These are phyloP conservation scores for Penicillium taxi DNA, from an alignment of 495 filamentous ascomycete species.

Conservation along the genomic window DNA sequence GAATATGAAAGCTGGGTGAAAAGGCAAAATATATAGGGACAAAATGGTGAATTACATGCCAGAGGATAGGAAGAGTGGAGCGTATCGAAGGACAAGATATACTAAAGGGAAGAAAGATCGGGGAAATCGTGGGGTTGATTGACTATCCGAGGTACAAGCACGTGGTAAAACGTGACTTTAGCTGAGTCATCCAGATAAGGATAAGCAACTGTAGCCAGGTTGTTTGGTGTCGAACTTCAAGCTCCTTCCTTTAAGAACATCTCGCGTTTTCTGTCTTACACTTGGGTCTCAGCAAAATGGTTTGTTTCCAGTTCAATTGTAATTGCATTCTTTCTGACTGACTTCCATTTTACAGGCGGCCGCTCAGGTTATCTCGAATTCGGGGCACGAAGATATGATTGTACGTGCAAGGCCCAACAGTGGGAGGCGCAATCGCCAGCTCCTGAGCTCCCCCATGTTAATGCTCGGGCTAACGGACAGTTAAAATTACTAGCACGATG, in stretches of 20 bases:
- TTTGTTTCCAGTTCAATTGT: neutral
- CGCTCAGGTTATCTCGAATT: slow-evolving; percentile 76
- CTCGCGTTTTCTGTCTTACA: slow-evolving; percentile 20
- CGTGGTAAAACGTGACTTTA: slow-evolving; percentile 15
- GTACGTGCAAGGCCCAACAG: slow-evolving; percentile 49
- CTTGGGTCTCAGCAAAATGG: slow-evolving; percentile 16
- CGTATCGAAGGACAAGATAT: neutral
- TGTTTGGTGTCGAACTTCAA: slow-evolving; percentile 18
- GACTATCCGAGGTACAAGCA: slow-evolving; percentile 5
- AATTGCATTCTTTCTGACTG: slow-evolving; percentile 5
- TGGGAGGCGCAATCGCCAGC: slow-evolving; percentile 2
- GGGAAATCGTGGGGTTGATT: slow-evolving; percentile 16
- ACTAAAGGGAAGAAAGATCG: neutral
- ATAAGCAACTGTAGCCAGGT: slow-evolving; percentile 36
- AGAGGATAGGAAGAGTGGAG: neutral
- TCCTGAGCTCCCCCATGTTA: neutral
- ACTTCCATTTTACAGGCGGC: slow-evolving; percentile 43
- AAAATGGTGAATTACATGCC: too few species aligned
- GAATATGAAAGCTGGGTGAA: neutral
- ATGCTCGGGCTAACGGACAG: slow-evolving; percentile 6
- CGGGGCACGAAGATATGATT: slow-evolving; percentile 99
- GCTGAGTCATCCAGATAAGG: slow-evolving; percentile 25
- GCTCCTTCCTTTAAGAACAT: slow-evolving; percentile 20
- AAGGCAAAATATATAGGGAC: neutral
- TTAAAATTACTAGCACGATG: slow-evolving; percentile 66